Base-by-base conservation (phyloP, 768 basidiomycete species). In the Hygrocybe coccinea region DNA sequence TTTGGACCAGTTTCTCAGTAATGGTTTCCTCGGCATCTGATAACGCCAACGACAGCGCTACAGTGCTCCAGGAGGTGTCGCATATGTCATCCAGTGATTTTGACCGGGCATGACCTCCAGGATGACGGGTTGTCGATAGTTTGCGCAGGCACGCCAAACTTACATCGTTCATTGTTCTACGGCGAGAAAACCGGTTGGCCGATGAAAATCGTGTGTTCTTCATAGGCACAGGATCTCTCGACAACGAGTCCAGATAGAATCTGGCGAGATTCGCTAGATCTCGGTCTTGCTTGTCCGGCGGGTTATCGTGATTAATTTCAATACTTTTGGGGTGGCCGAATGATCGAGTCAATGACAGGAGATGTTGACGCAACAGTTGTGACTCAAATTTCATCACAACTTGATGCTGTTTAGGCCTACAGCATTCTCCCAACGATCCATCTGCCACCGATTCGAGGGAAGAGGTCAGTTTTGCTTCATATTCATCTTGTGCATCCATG, bases 361-460 rank as follows among this genome's bases (percentile, higher is more conserved):
- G 61, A 36, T 74, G 72, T 56, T 71, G 67, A 54, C 66, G 67
- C 54, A 79, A 55, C 22, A 53, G 57, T 59, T 72, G 68, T 25
- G 70, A 65, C 54, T 80, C 70, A 48, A 71, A 61, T 53, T 72
- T 67, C 17, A 71, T 69, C 19, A 66, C 70, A 29, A 59, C 52
- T 52, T 73, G 72, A 54, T 74, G 69, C 57, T 72, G 73, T 59
- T 83, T 81, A 56, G 78, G 76, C 66, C 75, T 69, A 80, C 80
- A 82, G 29, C 78, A 74, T 48, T 80, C 72, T 1, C 71, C 72
- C 56, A 79, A 74, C 8, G 71, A 56, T 55, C 67, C 65, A 55
- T 73, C 77, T 15, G 59, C 59, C 5, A 56, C 62, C 0, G 76
- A 76, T 7, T 79, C 75, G 5, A 68, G 58, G 41, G 72, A 58